Percentiles rank a stretch among this genome's conserved stretches.
Conservation (phyloP, 768 basidiomycete genomes). For the Trametes cingulata region DNA sequence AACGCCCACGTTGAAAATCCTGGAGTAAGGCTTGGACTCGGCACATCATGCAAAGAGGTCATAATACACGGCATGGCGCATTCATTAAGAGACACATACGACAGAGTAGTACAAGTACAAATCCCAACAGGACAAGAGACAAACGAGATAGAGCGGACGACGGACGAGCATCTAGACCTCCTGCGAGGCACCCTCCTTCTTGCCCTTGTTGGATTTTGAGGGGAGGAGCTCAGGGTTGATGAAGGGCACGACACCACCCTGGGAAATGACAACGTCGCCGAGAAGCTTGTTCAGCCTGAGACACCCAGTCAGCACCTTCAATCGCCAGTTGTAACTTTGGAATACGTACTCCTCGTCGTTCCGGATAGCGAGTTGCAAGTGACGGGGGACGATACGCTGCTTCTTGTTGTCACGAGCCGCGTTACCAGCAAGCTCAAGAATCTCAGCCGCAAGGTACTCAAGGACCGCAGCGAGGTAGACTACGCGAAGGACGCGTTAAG, state of each 20-base stretch:
- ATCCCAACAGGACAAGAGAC: conserved; percentile 21
- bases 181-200: conserved; percentile 51
- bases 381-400: conserved; percentile 78
- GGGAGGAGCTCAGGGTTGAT: conserved; percentile 53
- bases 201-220: conserved; percentile 48
- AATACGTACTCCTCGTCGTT: conserved; percentile 68
- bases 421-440: conserved; percentile 82
- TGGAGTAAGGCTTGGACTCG: no score
- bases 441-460: conserved; percentile 85
- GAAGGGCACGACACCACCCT: conserved; percentile 74
- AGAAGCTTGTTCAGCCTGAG: conserved; percentile 56
- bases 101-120: conserved; percentile 21
- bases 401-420: conserved; percentile 82
- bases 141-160: not conserved
- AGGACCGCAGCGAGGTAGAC: conserved; percentile 86
- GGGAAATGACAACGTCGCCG: conserved; percentile 66
- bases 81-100: conserved; percentile 22
- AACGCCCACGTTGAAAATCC: no score
- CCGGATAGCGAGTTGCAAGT: conserved; percentile 73
- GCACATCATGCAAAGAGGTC: not conserved
- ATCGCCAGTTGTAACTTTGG: not conserved
- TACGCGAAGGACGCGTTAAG: conserved; percentile 22
- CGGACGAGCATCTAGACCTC: conserved; percentile 41
- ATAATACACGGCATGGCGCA: conserved; percentile 21
- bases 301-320: not conserved